A percentile compares a stretch with the other conserved stretches of the same genome.
Conservation (phyloP, 805 yeast species). For the Spencermartinsiella europaea region DNA sequence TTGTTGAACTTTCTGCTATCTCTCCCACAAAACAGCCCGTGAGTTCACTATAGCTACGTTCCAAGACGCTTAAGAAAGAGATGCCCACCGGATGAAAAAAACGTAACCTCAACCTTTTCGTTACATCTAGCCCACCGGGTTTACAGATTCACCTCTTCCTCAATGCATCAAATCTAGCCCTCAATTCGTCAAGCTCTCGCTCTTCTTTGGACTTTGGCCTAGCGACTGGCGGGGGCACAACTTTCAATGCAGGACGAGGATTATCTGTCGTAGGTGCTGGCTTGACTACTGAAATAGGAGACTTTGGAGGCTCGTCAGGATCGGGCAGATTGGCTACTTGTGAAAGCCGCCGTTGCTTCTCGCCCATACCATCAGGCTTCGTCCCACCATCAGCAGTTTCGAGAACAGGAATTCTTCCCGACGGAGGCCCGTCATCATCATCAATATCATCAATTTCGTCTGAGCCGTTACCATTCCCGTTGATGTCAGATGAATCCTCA, state of each 20-base stretch:
- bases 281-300: constrained; percentile 31
- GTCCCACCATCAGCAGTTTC: constrained; percentile 4
- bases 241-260: constrained; percentile 26
- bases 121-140: too few relatives aligned
- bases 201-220: constrained; percentile 20
- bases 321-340: constrained; percentile 22
- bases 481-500: constrained; percentile 26
- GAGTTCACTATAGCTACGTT: too few relatives aligned
- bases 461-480: constrained; percentile 33
- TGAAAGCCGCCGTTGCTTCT: constrained; percentile 12
- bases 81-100: too few relatives aligned
- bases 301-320: constrained; percentile 16
- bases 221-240: constrained; percentile 11
- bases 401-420: not conserved
- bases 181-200: constrained; percentile 56
- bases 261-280: constrained; percentile 31
- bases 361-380: constrained; percentile 16
- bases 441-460: constrained; percentile 28
- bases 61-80: too few relatives aligned
- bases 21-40: too few relatives aligned
- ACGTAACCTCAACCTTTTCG: too few relatives aligned
- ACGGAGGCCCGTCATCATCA: constrained; percentile 10
- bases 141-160: constrained; percentile 37
- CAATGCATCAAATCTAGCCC: constrained; percentile 73
- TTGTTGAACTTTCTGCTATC: too few relatives aligned